Conservation (phyloP, 495 filamentous ascomycete species). For the Aspergillus wentii region DNA sequence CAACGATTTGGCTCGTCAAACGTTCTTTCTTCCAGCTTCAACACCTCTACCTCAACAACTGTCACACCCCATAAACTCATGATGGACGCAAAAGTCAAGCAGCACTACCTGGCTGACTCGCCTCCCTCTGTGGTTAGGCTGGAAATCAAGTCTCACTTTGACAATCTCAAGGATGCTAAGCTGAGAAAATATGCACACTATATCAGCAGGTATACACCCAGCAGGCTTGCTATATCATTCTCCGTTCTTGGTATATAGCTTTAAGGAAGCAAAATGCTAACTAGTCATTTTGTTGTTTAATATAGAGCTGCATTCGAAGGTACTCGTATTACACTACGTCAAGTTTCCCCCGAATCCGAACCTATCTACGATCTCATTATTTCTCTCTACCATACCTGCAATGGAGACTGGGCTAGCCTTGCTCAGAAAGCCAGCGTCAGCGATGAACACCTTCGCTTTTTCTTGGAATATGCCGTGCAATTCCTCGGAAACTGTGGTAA, state of each 20-base stretch:
- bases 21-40: conserved; percentile 11
- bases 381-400: conserved; percentile 62
- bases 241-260: too few relatives aligned
- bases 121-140: conserved; percentile 83
- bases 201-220: conserved; percentile 84
- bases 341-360: conserved; percentile 87
- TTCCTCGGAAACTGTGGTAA: conserved; percentile 92
- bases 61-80: conserved; percentile 5
- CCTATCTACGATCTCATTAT: conserved; percentile 89
- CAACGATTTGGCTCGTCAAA: conserved; percentile 3
- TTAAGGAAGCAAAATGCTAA: too few relatives aligned
- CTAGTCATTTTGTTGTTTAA: too few relatives aligned
- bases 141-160: conserved; percentile 85
- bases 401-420: conserved; percentile 75
- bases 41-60: conserved; percentile 9
- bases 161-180: conserved; percentile 69
- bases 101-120: conserved; percentile 82
- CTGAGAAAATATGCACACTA: conserved; percentile 79
- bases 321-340: conserved; percentile 78
- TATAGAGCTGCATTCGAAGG: conserved; percentile 78
- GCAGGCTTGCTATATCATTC: too few relatives aligned
- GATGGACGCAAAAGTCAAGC: conserved; percentile 39
- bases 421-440: conserved; percentile 64
- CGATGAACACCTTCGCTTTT: conserved; percentile 63
- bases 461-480: conserved; percentile 82